Evolutionary conservation across 1,284 basidiomycete species (phyloP), one percentile per base, ranked within the genome.

Genomic region (Naganishia sp.): DNA sequence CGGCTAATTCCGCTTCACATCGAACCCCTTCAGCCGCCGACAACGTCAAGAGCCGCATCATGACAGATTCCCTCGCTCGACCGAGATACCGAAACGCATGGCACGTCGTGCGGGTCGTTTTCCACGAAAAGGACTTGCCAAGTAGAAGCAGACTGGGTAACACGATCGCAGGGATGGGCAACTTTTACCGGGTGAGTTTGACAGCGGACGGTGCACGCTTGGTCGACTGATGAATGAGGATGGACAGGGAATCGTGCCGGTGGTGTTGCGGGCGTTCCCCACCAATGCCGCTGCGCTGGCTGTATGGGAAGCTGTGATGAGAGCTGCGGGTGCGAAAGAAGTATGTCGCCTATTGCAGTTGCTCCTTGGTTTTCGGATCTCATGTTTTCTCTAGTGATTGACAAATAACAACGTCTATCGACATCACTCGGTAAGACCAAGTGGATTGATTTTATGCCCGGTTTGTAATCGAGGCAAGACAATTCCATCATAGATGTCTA

Each of bases 251-350:
- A 76, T 77, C 47, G 73, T 79, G 1, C 79, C 79, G 6, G 77
- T 79, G 28, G 75, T 75, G 1, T 67, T 80, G 10, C 66, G 79
- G 31, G 79, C 79, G 1, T 79, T 79, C 69, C 79, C 79, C 0
- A 79, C 78, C 0, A 80, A 80, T 63, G 79, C 79, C 5, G 77
- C 79, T 6, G 79, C 79, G 10, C 68, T 80, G 46, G 74, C 76
- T 2, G 79, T 80, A 3, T 80, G 78, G 77, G 79, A 80, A 66
- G 75, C 71, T 3, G 75, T 78, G 4, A 80, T 80, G 79, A 67
- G 77, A 31, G 32, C 21, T 9, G 50, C 50, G 58, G 31, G 47
- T 6, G 57, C 31, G 23, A 60, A 60, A 50, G 46, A 60, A 45
- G 57, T 60, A 21, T 21, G 47, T 25, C 47, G 11, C 13, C 10